Evolutionary conservation across 352 stramenopile species (phyloP).

Genomic region (Pythium monospermum): DNA sequence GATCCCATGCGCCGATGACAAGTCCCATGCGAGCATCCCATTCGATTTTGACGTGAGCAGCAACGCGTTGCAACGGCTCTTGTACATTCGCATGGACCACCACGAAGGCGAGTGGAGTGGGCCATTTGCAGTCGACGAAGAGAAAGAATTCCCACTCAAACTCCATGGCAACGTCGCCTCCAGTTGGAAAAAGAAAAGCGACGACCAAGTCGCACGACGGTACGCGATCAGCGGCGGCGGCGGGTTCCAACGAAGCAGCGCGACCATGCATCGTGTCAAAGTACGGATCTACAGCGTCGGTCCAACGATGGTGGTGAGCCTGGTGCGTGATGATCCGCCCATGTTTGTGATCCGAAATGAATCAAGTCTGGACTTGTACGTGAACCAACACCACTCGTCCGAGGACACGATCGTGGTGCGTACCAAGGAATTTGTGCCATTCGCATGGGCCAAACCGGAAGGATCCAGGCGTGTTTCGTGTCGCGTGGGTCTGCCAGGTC

Average conservation of each 20-base stretch:
- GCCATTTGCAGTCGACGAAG: conserved; percentile 71
- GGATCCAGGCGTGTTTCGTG: conserved; percentile 69
- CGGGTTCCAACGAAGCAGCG: conserved; percentile 33
- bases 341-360: conserved; percentile 87
- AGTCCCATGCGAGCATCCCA: conserved; percentile 22
- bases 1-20: conserved; percentile 25
- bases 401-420: conserved; percentile 62
- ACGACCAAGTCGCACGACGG: conserved; percentile 19
- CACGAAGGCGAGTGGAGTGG: conserved; percentile 75
- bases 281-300: conserved; percentile 74
- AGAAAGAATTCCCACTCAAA: conserved; percentile 83
- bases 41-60: conserved; percentile 71
- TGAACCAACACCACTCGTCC: conserved; percentile 63
- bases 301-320: conserved; percentile 75
- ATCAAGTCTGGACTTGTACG: conserved; percentile 64
- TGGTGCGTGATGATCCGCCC: conserved; percentile 67
- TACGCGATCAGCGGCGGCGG: conserved; percentile 40
- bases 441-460: conserved; percentile 78
- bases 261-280: conserved; percentile 62
- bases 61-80: conserved; percentile 41
- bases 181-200: conserved; percentile 42
- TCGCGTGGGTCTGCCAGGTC: conserved; percentile 42
- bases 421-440: conserved; percentile 67
- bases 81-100: conserved; percentile 79
- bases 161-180: conserved; percentile 52